phyloP scores from a whole-genome alignment of 805 yeast species.

The Hanseniaspora pseudoguilliermondii region DNA sequence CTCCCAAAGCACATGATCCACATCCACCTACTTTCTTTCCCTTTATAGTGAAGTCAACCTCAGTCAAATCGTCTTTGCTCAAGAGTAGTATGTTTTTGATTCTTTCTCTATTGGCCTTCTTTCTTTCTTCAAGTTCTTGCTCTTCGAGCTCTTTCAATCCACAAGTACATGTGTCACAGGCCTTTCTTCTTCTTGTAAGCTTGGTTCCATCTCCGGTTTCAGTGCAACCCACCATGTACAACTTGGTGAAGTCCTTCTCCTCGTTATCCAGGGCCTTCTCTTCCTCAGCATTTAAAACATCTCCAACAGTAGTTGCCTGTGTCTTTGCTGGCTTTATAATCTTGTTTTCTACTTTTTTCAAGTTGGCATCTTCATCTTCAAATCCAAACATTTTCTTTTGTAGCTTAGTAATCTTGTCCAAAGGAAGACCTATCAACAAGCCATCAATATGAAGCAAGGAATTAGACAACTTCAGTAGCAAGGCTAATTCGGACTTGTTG shows the following conservation, averaged over 20 bases:
- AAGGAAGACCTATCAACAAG: background rate
- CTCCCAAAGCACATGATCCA: conserved; percentile 93
- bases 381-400: conserved; percentile 13
- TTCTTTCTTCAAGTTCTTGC: conserved; percentile 32
- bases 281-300: conserved; percentile 25
- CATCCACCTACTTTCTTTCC: conserved; percentile 92
- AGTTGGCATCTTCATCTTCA: background rate
- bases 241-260: conserved; percentile 7
- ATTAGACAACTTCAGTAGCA: conserved; percentile 8
- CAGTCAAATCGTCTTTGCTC: conserved; percentile 60
- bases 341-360: conserved; percentile 9
- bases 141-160: conserved; percentile 87
- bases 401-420: conserved; percentile 2
- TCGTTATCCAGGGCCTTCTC: conserved; percentile 20
- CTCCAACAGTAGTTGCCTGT: conserved; percentile 29
- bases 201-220: conserved; percentile 23
- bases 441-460: background rate
- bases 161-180: conserved; percentile 97
- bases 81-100: conserved; percentile 37
- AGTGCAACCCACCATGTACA: conserved; percentile 17
- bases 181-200: conserved; percentile 44
- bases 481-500: conserved; percentile 5
- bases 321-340: conserved; percentile 27
- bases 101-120: conserved; percentile 32
- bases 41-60: conserved; percentile 88